A percentile compares a stretch with the other conserved stretches of the same genome.
These are phyloP conservation scores for Apium graveolens DNA, from an alignment of 129 eudicot species.

Conservation along the genomic window DNA sequence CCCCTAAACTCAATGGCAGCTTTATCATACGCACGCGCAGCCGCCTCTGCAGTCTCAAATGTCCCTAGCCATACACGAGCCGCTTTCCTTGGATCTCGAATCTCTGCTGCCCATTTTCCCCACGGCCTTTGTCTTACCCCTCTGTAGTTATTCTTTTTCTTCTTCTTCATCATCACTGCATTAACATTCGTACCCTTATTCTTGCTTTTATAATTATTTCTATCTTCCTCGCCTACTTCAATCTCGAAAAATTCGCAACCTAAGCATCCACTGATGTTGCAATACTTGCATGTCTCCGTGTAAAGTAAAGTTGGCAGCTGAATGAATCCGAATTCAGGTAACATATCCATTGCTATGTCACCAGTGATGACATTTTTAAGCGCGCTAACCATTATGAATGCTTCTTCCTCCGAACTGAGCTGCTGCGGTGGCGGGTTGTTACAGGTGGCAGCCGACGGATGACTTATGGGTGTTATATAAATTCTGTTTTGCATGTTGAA, in stretches of 20 bases:
- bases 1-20: constrained; percentile 39
- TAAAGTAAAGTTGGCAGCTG: constrained; percentile 10
- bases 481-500: background rate
- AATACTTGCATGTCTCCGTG: constrained; percentile 21
- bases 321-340: background rate
- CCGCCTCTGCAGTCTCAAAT: constrained; percentile 34
- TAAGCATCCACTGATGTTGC: constrained; percentile 29
- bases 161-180: constrained; percentile 8
- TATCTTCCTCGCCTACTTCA: background rate
- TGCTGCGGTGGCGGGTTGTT: background rate
- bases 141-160: constrained; percentile 32
- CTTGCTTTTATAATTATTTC: background rate
- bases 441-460: background rate
- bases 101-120: constrained; percentile 52
- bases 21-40: constrained; percentile 36
- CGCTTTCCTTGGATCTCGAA: constrained; percentile 36
- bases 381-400: constrained; percentile 24
- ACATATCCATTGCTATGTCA: background rate
- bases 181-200: background rate
- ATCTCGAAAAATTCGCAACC: constrained; percentile 28
- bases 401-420: constrained; percentile 25
- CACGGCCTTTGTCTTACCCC: constrained; percentile 46
- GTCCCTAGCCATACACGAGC: constrained; percentile 46
- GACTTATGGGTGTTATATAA: background rate
- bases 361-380: constrained; percentile 30